These are phyloP conservation scores for Lentinula guzmanii DNA, from an alignment of 768 basidiomycete species.

Conservation along the genomic window DNA sequence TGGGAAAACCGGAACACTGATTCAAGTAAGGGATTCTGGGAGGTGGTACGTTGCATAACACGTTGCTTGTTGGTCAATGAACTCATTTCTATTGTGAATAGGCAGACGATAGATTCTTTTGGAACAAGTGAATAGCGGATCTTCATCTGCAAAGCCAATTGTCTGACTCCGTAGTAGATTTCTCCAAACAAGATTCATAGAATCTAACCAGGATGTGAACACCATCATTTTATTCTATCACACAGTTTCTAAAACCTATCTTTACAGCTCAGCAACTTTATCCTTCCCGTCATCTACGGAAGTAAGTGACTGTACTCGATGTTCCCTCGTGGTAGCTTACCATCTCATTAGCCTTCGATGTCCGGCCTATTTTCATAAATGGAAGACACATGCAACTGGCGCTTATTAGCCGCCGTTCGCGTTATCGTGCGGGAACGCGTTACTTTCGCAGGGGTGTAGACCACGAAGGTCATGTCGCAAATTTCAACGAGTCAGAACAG, in stretches of 20 bases:
- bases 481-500: slow-evolving; percentile 99
- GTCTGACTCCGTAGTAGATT: slow-evolving; percentile 19
- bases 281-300: slow-evolving; percentile 91
- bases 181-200: slow-evolving; percentile 31
- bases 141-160: neutral
- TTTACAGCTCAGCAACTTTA: slow-evolving; percentile 74
- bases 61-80: neutral
- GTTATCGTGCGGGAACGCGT: slow-evolving; percentile 92
- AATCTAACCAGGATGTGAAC: slow-evolving; percentile 58
- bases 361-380: slow-evolving; percentile 70
- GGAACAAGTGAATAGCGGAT: slow-evolving; percentile 67
- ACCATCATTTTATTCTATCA: neutral
- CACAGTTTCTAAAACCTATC: slow-evolving; percentile 9
- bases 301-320: slow-evolving; percentile 49
- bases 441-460: slow-evolving; percentile 96
- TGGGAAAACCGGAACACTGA: slow-evolving; percentile 51
- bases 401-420: slow-evolving; percentile 90
- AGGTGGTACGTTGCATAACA: slow-evolving; percentile 54
- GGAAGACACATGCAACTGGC: slow-evolving; percentile 75
- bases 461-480: slow-evolving; percentile 82
- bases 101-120: slow-evolving; percentile 97
- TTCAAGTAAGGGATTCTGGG: slow-evolving; percentile 60
- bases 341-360: slow-evolving; percentile 66
- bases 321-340: slow-evolving; percentile 5
- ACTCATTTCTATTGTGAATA: slow-evolving; percentile 21